A percentile compares a stretch with the other conserved stretches of the same genome.
Conservation (phyloP, 768 basidiomycete species). For the Hericium coralloides region DNA sequence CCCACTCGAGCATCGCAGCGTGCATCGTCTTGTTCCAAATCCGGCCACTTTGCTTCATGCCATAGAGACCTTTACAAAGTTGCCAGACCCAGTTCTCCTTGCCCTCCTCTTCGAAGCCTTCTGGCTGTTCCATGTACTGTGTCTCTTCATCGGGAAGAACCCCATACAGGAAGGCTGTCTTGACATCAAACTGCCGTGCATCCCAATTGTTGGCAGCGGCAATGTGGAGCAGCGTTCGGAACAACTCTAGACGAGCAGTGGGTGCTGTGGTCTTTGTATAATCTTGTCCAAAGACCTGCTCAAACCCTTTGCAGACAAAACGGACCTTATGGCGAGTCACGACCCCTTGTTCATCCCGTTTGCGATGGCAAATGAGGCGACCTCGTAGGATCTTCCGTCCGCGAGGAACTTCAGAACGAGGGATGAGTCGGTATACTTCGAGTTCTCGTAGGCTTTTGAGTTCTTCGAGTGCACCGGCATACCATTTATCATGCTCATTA, state of each 20-base stretch:
- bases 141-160: conserved; percentile 18
- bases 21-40: conserved; percentile 25
- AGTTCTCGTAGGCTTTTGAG: conserved; percentile 9
- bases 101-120: conserved; percentile 15
- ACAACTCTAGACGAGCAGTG: conserved; percentile 30
- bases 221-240: conserved; percentile 27
- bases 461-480: conserved; percentile 16
- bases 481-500: conserved; percentile 15
- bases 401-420: conserved; percentile 12
- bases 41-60: conserved; percentile 27
- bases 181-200: conserved; percentile 31
- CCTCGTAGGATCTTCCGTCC: conserved; percentile 17
- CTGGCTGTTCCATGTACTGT: conserved; percentile 27
- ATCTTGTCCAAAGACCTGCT: conserved; percentile 33
- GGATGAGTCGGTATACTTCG: conserved; percentile 16
- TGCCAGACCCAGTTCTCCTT: not conserved
- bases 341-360: conserved; percentile 18
- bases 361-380: conserved; percentile 22
- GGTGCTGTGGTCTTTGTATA: conserved; percentile 34
- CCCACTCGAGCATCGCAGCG: not conserved
- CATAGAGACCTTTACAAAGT: conserved; percentile 23
- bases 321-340: conserved; percentile 26
- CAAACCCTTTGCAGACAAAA: conserved; percentile 33
- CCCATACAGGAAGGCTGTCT: conserved; percentile 31
- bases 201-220: conserved; percentile 27